Evolutionary conservation across 2,329 filamentous ascomycete species (phyloP), one percentile per base, ranked within the genome.

Genomic region (Spiromastix sp.): DNA sequence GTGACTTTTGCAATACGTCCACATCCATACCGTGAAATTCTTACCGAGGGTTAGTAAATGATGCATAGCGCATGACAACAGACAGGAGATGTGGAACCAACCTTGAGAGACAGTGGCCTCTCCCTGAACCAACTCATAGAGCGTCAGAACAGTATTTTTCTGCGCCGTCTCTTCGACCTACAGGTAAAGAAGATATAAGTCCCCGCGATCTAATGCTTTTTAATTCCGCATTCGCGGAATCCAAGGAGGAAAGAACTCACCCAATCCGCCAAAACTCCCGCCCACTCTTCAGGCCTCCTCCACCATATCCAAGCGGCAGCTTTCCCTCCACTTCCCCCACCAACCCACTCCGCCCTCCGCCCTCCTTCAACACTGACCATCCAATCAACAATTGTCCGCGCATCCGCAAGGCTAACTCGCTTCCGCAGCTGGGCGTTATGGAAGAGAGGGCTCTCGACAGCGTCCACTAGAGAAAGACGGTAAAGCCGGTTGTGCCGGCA

Each of bases 51-150:
- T 32, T 5, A 29, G 8, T 32, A n/a, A n/a, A n/a, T n/a, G n/a
- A n/a, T n/a, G n/a, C n/a, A 24, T 24, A n/a, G n/a, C n/a, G 21
- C 7, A 24, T 24, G 21, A n/a, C 7, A 24, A 24, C 7, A n/a
- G 21, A n/a, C 3, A n/a, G 33, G 15, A 19, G 41, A 37, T 12
- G 21, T 38, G 16, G 12, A 39, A 61, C 68, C 47, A 55, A 81
- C 79, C 78, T 47, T 79, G 74, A 2, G 74, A 77, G 39, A 67
- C 60, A 2, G 83, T 85, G 19, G 71, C 80, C 52, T 96, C 89
- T n/a, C 89, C 85, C 58, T 95, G 78, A 2, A 77, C 72, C 50
- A 98, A 64, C 64, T 98, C 91, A 59, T 95, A 96, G 16, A 98
- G 67, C 38, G 91, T 98, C 53, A 98, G 60, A 37, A 98, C 89